A percentile compares a stretch with the other conserved stretches of the same genome.
Evolutionary conservation across 2,329 filamentous ascomycete species (phyloP).

Genomic region (Hypoxylon sp.): DNA sequence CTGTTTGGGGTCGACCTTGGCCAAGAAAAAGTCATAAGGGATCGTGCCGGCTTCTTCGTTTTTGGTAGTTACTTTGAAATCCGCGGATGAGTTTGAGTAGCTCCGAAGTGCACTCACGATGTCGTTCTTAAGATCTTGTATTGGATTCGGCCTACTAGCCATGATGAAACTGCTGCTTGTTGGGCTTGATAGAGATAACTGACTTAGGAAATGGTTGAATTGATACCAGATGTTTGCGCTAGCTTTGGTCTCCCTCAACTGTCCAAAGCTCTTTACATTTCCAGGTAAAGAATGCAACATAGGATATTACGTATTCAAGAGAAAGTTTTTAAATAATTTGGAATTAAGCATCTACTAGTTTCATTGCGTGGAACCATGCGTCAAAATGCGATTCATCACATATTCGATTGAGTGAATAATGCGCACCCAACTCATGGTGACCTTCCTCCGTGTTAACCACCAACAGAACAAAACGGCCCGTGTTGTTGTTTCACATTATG

Average conservation of each 20-base stretch:
- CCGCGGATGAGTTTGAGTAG: neutral
- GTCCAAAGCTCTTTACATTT: neutral
- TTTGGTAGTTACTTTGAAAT: neutral
- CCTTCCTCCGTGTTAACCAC: neutral
- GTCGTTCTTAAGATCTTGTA: neutral
- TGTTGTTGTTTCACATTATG: neutral
- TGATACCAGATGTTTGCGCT: neutral
- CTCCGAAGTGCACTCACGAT: neutral
- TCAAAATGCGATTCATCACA: neutral
- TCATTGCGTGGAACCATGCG: neutral
- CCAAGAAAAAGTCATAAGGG: slow-evolving; percentile 5
- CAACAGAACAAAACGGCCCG: neutral
- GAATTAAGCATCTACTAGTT: neutral
- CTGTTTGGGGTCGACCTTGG: slow-evolving; percentile 16
- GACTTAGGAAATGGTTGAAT: neutral
- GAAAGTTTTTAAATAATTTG: neutral
- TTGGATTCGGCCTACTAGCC: neutral
- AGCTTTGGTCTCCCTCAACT: neutral
- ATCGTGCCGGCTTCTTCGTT: neutral
- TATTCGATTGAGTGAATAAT: neutral
- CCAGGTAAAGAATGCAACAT: neutral
- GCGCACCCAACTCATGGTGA: neutral
- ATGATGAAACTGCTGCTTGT: neutral
- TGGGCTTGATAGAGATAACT: neutral
- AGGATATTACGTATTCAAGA: neutral